Evolutionary conservation across 257 asterid species (phyloP), one percentile per base, ranked within the genome.

Genomic region (Petunia secreta): DNA sequence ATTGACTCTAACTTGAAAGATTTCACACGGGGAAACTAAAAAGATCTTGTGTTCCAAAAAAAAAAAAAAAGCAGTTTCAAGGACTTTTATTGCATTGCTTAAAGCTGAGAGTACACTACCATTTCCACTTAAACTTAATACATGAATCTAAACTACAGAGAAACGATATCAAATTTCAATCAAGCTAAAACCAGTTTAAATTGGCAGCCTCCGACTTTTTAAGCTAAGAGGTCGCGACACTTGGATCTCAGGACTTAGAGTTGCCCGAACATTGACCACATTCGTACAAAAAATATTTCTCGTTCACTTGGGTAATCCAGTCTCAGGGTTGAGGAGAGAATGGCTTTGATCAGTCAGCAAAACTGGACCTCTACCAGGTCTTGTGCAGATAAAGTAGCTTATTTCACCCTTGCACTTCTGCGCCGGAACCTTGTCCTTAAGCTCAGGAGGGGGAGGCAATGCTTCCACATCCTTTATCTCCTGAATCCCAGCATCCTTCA

Each of bases 361-460:
- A 13, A 90, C 84, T 9, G 99, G 98, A 81, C 99, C 99, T 83
- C 82, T 85, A 46, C 94, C 94, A 5, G 89, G 89, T 73, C 88
- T 80, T 59, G 86, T 83, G 82, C 86, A 88, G 88, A 96, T 94
- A 76, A 96, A 96, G 87, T 96, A 96, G 83, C 94, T 94, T 50
- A 96, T 97, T 43, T 92, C 99, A 75, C 99, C 99, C 74, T 65
- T 88, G 77, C 44, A 80, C 83, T 89, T 93, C 73, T 89, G 95
- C 6, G 82, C 59, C 1, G 90, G 85, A 83, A 58, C 53, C 74
- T 82, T 92, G 39, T 88, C 96, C 85, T 87, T 90, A 63, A 83
- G 82, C 88, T 93, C 99, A 57, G 99, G 95, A 75, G 97, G 99
- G 69, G 96, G 90, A 4, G 90, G 69, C 85, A 94, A 76, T 48